Evolutionary conservation across 139 green algal species (phyloP).

Genomic region (Yamagishiella unicocca): DNA sequence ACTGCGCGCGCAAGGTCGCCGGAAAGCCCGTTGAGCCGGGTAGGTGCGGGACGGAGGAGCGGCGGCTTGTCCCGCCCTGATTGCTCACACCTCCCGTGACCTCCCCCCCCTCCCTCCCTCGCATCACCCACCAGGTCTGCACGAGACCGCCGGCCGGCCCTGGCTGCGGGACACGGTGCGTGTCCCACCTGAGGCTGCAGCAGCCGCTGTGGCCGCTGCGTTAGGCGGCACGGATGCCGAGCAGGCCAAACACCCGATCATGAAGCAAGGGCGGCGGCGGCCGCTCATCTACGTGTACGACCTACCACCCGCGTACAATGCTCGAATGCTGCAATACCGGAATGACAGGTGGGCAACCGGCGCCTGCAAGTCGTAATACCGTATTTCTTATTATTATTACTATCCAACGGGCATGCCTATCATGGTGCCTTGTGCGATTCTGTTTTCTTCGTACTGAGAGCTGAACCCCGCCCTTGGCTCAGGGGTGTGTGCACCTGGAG

Average conservation of each 20-base stretch:
- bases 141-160: not conserved
- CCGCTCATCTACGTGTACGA: slow-evolving; percentile 58
- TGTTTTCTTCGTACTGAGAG: no score
- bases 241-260: not conserved
- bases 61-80: not conserved
- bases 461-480: no score
- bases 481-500: slow-evolving; percentile 50
- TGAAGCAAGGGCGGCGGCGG: not conserved
- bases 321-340: slow-evolving; percentile 75
- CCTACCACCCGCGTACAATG: slow-evolving; percentile 52
- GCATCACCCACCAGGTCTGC: not conserved
- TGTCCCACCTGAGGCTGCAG: not conserved
- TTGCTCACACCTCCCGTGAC: no score
- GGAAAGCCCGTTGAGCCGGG: slow-evolving; percentile 36
- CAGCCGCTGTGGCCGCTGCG: not conserved
- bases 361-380: no score
- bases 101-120: not conserved
- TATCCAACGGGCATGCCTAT: no score
- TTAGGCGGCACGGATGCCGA: not conserved
- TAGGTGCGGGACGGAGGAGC: not conserved
- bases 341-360: slow-evolving; percentile 35
- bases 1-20: slow-evolving; percentile 62
- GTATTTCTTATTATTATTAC: no score
- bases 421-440: no score
- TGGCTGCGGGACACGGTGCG: slow-evolving; percentile 16